Percentiles rank a stretch among this genome's conserved stretches.
phyloP scores from a whole-genome alignment of 148 eudicot species.

The Vaccinium darrowii region DNA sequence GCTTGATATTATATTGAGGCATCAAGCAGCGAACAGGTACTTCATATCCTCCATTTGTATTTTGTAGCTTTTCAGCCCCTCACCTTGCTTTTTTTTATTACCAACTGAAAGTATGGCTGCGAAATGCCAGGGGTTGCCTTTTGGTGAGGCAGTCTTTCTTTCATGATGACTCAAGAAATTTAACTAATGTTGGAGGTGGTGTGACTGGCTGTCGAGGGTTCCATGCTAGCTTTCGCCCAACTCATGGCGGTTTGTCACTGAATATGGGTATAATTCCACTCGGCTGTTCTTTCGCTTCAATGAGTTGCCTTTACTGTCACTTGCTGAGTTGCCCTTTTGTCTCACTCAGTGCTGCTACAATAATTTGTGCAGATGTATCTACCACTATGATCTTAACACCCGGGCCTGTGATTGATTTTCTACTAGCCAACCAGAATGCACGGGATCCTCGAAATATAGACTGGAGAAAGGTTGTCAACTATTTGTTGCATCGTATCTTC shows the following conservation, averaged over 20 bases:
- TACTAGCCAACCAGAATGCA: constrained; percentile 61
- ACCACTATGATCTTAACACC: constrained; percentile 65
- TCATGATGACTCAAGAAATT: constrained; percentile 63
- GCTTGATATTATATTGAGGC: constrained; percentile 60
- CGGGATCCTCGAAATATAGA: constrained; percentile 57
- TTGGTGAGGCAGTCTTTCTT: constrained; percentile 81
- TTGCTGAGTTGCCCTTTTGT: neutral
- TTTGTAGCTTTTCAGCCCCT: neutral
- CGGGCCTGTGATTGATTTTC: constrained; percentile 74
- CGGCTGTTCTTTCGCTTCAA: neutral
- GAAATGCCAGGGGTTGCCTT: constrained; percentile 67
- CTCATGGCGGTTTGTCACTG: constrained; percentile 64
- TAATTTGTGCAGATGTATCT: constrained; percentile 61
- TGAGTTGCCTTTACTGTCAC: neutral
- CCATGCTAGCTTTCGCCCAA: constrained; percentile 72
- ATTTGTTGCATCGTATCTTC: neutral
- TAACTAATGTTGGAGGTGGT: constrained; percentile 70
- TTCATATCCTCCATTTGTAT: neutral
- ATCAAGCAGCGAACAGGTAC: constrained; percentile 62
- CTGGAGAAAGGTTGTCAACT: constrained; percentile 62
- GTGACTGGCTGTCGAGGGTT: constrained; percentile 59
- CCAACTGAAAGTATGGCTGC: constrained; percentile 11
- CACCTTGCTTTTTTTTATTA: neutral
- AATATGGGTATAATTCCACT: constrained; percentile 58
- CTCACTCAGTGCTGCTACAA: constrained; percentile 11